Evolutionary conservation across 768 basidiomycete species (phyloP).

Genomic region (Calocera viscosa): DNA sequence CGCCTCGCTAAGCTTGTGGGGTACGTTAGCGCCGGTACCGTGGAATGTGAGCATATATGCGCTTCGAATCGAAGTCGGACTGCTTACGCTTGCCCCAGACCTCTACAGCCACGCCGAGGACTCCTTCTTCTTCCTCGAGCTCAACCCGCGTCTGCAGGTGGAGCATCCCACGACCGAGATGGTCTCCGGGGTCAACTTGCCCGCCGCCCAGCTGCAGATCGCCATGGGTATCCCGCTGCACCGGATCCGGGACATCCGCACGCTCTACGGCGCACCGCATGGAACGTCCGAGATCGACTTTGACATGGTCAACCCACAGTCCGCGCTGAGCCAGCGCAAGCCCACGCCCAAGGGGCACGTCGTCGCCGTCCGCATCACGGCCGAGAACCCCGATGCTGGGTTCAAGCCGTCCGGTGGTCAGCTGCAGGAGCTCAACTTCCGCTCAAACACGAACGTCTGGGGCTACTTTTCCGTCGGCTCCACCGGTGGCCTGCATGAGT

Average conservation of each 20-base stretch:
- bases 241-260: constrained; percentile 89
- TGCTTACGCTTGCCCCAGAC: constrained; percentile 37
- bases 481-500: constrained; percentile 95
- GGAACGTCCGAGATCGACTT: constrained; percentile 91
- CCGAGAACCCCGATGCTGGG: constrained; percentile 97
- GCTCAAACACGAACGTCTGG: constrained; percentile 98
- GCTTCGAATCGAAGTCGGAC: constrained; percentile 10
- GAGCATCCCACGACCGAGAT: constrained; percentile 99
- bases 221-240: constrained; percentile 97
- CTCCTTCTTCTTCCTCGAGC: constrained; percentile 92
- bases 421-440: constrained; percentile 97
- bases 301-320: constrained; percentile 82
- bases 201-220: constrained; percentile 90
- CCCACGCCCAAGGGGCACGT: constrained; percentile 97
- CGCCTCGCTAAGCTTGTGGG: constrained; percentile 97
- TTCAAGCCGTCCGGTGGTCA: constrained; percentile 98
- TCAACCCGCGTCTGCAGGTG: constrained; percentile 98
- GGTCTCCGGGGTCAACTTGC: constrained; percentile 97
- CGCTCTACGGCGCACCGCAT: constrained; percentile 85
- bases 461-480: constrained; percentile 97
- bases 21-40: constrained; percentile 96
- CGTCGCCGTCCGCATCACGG: constrained; percentile 96
- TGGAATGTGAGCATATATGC: constrained; percentile 59
- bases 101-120: constrained; percentile 91
- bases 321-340: constrained; percentile 79